Percentiles rank a stretch among this genome's conserved stretches.
Conservation (phyloP, 169 alveolate genomes). For the Prorocentrum cordatum region DNA sequence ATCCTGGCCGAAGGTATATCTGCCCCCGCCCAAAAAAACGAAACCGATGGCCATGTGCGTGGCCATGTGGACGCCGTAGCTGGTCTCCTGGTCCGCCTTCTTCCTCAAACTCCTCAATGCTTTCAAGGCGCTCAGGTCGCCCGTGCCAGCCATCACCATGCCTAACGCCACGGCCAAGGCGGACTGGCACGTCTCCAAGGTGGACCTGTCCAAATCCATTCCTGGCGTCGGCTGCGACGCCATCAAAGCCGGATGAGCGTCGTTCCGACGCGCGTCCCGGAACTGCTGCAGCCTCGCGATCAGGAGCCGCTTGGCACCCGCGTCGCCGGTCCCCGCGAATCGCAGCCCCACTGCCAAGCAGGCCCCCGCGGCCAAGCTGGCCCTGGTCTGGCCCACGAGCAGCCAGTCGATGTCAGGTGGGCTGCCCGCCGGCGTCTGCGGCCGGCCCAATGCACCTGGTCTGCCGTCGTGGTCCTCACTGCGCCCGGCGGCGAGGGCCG, state of each 20-base stretch:
- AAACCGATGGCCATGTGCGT: conserved; percentile 62
- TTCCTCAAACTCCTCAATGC: conserved; percentile 26
- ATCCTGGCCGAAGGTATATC: conserved; percentile 34
- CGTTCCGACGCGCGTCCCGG: conserved; percentile 24
- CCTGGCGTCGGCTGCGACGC: conserved; percentile 55
- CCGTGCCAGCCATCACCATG: conserved; percentile 64
- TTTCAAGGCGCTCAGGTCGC: conserved; percentile 16
- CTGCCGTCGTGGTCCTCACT: no score
- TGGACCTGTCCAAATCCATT: conserved; percentile 6
- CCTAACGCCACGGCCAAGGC: conserved; percentile 28
- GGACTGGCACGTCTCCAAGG: conserved; percentile 27
- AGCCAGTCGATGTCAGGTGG: conserved; percentile 41
- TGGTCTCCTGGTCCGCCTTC: conserved; percentile 18
- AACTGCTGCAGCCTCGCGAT: background rate
- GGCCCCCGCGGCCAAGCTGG: background rate
- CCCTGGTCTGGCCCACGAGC: conserved; percentile 39
- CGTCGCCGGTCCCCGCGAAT: conserved; percentile 6
- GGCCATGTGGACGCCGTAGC: conserved; percentile 49
- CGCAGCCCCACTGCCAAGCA: conserved; percentile 20
- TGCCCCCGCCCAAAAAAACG: conserved; percentile 28
- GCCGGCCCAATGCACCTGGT: no score
- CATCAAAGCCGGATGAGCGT: conserved; percentile 11
- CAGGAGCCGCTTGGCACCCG: background rate
- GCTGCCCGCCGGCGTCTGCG: no score
- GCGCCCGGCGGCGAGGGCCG: no score